Evolutionary conservation across 768 basidiomycete genomes (phyloP).

Genomic region (Favolaschia claudopus): DNA sequence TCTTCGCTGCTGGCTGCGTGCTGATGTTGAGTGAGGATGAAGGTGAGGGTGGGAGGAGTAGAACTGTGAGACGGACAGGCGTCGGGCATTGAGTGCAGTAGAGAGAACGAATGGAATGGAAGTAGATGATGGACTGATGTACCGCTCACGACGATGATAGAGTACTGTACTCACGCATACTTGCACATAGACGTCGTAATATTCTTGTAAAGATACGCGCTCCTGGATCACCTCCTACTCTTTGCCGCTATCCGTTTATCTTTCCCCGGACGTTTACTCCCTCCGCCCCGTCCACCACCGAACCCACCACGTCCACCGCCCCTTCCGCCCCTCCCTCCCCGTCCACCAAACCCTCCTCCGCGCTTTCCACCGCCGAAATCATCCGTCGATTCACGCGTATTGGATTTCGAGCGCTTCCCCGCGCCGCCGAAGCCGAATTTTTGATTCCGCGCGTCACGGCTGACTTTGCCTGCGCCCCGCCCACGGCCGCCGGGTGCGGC

Average conservation of each 20-base stretch:
- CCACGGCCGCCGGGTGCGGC: slow-evolving; percentile 33
- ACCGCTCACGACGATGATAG: too few species aligned
- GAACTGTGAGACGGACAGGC: slow-evolving; percentile 17
- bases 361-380: slow-evolving; percentile 57
- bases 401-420: slow-evolving; percentile 77
- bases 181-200: too few species aligned
- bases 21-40: slow-evolving; percentile 62
- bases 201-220: neutral
- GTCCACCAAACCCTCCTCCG: slow-evolving; percentile 38
- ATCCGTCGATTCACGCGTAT: slow-evolving; percentile 83
- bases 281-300: slow-evolving; percentile 34
- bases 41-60: slow-evolving; percentile 43
- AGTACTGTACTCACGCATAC: too few species aligned
- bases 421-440: slow-evolving; percentile 86
- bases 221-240: slow-evolving; percentile 36
- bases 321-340: slow-evolving; percentile 39
- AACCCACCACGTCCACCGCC: slow-evolving; percentile 29
- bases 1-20: slow-evolving; percentile 68
- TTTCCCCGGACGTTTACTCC: slow-evolving; percentile 65
- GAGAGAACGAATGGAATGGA: too few species aligned
- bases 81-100: slow-evolving; percentile 13
- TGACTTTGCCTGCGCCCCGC: slow-evolving; percentile 52
- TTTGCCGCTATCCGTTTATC: slow-evolving; percentile 57
- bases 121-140: too few species aligned
- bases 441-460: slow-evolving; percentile 70